Base-by-base conservation (phyloP, 1,139 yeast genomes). In the Suhomyces coccinellae region DNA sequence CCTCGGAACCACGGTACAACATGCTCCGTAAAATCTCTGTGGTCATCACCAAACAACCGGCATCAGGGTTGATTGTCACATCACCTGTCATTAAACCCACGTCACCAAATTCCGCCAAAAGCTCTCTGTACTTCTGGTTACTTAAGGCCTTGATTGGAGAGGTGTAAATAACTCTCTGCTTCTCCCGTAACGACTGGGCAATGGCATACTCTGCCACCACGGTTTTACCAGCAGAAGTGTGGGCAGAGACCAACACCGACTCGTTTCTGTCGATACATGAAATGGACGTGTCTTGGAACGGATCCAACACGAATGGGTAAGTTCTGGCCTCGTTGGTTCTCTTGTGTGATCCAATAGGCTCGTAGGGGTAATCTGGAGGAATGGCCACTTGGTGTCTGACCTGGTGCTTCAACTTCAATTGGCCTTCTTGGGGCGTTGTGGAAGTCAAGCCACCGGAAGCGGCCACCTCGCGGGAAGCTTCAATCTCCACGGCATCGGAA, bases 191-290 rank as follows among this genome's bases (percentile, higher is more conserved):
- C 12, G 97, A 88, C 71, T 90, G 95, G 1, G 99, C 98, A 69
- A 93, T 93, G 35, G 99, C 98, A 60, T 93, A 95, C 62, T 93
- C 99, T 0, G 99, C 99, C 41, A 93, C 99, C 38, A 95, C 99
- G 0, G 99, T 93, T 63, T 93, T 93, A 71, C 99, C 99, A 7
- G 99, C 99, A 27, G 98, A 91, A 0, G 99, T 91, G 61, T 93
- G 99, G 0, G 99, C 99, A 20, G 98, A 91, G 2, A 93, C 98
- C 56, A 93, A 77, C 9, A 93, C 99, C n/a, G 96, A 86, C 63
- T 93, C 98, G 52, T 87, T 83, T 59, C 97, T 80, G 62, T 93
- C 98, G 51, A 93, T 86, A 66, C 97, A 93, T 34, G 95, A 89
- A 46, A 93, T 84, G 9, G 99, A 90, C 33, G 96, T 93, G 52